Base-by-base conservation (phyloP, 2,329 filamentous ascomycete species). In the Plectosphaerella plurivora region DNA sequence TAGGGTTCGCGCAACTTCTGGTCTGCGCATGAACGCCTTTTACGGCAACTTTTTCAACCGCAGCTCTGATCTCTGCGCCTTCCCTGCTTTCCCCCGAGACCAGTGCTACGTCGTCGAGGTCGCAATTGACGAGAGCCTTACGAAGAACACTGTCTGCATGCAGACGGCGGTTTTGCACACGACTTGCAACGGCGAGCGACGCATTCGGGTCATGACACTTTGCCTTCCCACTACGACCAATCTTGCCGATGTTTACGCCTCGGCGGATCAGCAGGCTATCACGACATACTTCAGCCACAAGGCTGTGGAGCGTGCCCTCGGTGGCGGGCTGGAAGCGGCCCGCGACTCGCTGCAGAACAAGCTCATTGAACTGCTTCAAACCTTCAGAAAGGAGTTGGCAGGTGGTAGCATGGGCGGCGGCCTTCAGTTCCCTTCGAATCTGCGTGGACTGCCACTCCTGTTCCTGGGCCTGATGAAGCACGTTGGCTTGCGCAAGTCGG, bases 21-120 rank as follows among this genome's bases (percentile, higher is more conserved):
- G 94, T 50, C 75, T 99, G 54, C 86, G 94, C 51, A 97, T 97
- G 89, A 96, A 87, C 74, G 92, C 93, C 2, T 99, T 99, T 73
- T 99, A 97, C 70, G 94, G 94, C 60, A 99, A 99, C 75, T 99
- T 99, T 73, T 99, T 99, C 80, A 99, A 97, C 76, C 84, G 94
- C 61, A 96, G 91, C 67, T 97, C 92, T 15, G 94, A 99, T 73
- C 83, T 99, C 33, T 97, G 94, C 68, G 94, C 94, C 12, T 99
- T 99, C 79, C 94, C 94, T 2, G 92, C 94, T 0, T 97, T 99
- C 77, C 94, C 94, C 33, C 87, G 94, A 66, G 94, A 99, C 64
- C 94, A 99, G 70, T 91, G 89, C 57, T 97, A 97, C 66, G 94
- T 97, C 44, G 93, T 99, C 18, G 94, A 99, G 71, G 95, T 99